A percentile compares a stretch with the other conserved stretches of the same genome.
These are phyloP conservation scores for Paecilomyces sp. DNA, from an alignment of 2,329 filamentous ascomycete genomes.

Conservation along the genomic window DNA sequence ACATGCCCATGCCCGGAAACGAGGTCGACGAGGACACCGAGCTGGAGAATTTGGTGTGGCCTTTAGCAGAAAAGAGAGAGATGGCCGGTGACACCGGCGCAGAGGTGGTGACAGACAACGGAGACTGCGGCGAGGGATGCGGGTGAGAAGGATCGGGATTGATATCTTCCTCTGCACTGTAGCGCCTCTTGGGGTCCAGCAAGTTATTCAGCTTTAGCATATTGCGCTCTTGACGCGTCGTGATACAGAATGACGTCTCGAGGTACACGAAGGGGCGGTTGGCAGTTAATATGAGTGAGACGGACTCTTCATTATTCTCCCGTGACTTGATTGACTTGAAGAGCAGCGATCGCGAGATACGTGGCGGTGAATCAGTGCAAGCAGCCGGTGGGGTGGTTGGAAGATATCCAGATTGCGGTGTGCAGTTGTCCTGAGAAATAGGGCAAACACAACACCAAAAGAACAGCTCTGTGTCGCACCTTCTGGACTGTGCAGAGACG, in stretches of 20 bases:
- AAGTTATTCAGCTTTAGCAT: constrained; percentile 31
- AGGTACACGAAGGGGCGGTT: neutral
- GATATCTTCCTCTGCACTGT: constrained; percentile 19
- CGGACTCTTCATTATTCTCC: neutral
- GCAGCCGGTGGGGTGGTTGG: neutral
- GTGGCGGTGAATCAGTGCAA: constrained; percentile 5
- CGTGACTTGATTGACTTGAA: neutral
- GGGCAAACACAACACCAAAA: neutral
- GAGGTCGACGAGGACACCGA: constrained; percentile 68
- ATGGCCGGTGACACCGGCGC: constrained; percentile 31
- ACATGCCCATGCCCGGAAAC: constrained; percentile 47
- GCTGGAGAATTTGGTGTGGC: constrained; percentile 45
- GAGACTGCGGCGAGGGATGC: constrained; percentile 20
- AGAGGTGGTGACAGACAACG: constrained; percentile 26
- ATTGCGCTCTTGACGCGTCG: constrained; percentile 1
- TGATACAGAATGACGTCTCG: neutral
- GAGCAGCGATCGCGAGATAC: constrained; percentile 2
- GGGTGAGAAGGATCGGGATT: constrained; percentile 13
- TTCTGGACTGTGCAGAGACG: neutral
- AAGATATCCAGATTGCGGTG: neutral
- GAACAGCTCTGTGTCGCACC: neutral
- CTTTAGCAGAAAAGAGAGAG: constrained; percentile 32
- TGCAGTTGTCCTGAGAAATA: neutral
- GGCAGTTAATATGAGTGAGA: neutral
- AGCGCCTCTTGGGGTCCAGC: constrained; percentile 24